Base-by-base conservation (phyloP, 106 monocot species). In the Dioscorea alata region DNA sequence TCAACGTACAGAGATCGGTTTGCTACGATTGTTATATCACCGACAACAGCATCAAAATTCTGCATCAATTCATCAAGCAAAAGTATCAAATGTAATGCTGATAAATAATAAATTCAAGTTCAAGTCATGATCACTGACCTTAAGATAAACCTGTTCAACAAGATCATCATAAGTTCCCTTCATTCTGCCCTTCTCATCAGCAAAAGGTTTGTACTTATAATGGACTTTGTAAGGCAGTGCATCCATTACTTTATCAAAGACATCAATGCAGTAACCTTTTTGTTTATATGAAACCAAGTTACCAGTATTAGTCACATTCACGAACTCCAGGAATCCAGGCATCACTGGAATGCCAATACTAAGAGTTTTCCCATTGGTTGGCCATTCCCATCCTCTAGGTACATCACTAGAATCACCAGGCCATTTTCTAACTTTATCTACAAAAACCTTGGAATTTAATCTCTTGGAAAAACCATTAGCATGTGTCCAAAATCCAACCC, bases 341-440 rank as follows among this genome's bases (percentile, higher is more conserved):
- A 79, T 83, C 52, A 59, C 49, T 16, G 91, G 87, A n/a, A 92
- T 73, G 8, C 74, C 82, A 42, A 92, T 76, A 50, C 22, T 49
- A 20, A 92, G 82, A 12, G 13, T 79, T 23, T 65, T 73, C 57
- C 79, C 59, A 0, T 12, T 64, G 8, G 33, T 70, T 21, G 85
- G 78, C 73, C 78, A 83, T 59, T 85, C 71, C 85, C 82, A 88
- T 19, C 88, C 88, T 31, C 71, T 88, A 4, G 88, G 22, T 12
- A 0, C 0, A 4, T 8, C 21, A 9, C n/a, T n/a, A n/a, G 21
- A 18, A 12, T 67, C 76, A 10, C 83, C 86, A 4, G 86, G 86
- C 89, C 88, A 86, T 49, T 58, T 62, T 12, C 81, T 31, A 13
- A 18, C 0, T 0, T 50, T 23, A n/a, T 57, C 33, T 18, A 68